Percentiles rank a stretch among this genome's conserved stretches.
These are phyloP conservation scores for Melastoma malabathricum DNA, from an alignment of 345 rosid species.

Conservation along the genomic window DNA sequence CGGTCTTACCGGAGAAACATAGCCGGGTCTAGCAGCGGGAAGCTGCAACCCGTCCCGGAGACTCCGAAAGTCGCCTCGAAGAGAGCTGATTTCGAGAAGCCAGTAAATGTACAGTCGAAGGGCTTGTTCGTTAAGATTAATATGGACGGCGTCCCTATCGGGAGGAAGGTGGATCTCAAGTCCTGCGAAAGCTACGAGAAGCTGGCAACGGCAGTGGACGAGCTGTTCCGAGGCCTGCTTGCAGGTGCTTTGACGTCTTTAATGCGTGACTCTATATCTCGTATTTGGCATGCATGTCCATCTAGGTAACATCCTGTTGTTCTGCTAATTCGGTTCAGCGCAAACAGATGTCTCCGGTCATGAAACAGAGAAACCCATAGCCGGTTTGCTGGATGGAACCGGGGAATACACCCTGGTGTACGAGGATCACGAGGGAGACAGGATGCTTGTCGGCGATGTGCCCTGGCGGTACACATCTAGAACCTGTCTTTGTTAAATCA, in stretches of 20 bases:
- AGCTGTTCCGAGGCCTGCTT: constrained; percentile 85
- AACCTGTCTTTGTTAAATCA: constrained; percentile 4
- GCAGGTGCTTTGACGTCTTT: constrained; percentile 35
- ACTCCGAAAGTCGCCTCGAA: constrained; percentile 20
- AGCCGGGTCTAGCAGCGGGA: constrained; percentile 37
- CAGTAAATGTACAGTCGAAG: constrained; percentile 23
- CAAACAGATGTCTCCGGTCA: constrained; percentile 61
- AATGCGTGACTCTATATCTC: no score
- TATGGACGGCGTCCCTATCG: constrained; percentile 95
- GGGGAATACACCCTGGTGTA: constrained; percentile 97
- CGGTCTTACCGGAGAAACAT: constrained; percentile 79
- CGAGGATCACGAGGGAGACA: constrained; percentile 97
- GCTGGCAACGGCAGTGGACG: constrained; percentile 69
- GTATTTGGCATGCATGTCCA: background rate
- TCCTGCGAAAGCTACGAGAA: constrained; percentile 72
- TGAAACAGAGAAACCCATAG: constrained; percentile 54
- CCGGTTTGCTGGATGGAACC: constrained; percentile 57
- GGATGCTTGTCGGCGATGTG: constrained; percentile 99
- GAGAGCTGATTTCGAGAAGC: constrained; percentile 23
- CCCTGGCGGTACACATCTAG: constrained; percentile 93
- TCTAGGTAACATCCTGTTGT: background rate
- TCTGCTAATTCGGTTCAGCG: constrained; percentile 21
- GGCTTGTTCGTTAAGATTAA: constrained; percentile 79
- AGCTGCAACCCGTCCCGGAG: constrained; percentile 35
- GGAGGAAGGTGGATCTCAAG: constrained; percentile 88